Conservation (phyloP, 371 early-diverging fungal species). For the Vavraia culicis region DNA sequence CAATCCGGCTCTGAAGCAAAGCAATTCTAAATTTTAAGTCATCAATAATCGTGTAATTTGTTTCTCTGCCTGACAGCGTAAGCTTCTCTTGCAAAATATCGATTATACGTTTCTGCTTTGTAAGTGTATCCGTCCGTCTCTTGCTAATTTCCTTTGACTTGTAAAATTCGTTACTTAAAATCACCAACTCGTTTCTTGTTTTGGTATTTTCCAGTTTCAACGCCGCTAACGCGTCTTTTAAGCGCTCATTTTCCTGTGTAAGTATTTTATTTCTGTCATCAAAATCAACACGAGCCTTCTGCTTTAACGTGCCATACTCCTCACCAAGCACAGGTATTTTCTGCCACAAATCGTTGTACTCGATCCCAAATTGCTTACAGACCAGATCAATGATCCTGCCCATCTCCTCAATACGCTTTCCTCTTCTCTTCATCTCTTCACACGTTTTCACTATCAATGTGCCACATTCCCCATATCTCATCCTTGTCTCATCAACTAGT, state of each 20-base stretch:
- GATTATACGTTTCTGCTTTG: conserved; percentile 31
- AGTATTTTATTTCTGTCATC: conserved; percentile 10
- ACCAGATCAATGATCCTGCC: neutral
- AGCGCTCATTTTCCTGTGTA: conserved; percentile 19
- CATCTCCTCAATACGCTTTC: neutral
- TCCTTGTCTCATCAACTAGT: no score
- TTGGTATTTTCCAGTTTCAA: conserved; percentile 23
- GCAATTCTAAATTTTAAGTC: conserved; percentile 19
- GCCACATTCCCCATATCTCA: no score
- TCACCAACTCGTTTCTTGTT: conserved; percentile 24
- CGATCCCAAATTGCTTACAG: neutral
- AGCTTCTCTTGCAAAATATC: conserved; percentile 30
- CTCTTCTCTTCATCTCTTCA: neutral
- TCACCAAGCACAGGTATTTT: neutral
- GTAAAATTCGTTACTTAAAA: conserved; percentile 18
- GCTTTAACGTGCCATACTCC: conserved; percentile 1
- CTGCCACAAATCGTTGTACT: neutral
- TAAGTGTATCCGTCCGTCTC: conserved; percentile 21
- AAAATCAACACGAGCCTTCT: conserved; percentile 1
- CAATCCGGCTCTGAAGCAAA: conserved; percentile 11
- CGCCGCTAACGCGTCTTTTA: conserved; percentile 18
- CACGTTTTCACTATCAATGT: no score
- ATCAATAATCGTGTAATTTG: conserved; percentile 17
- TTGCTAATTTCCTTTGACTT: conserved; percentile 14
- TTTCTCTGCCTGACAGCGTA: conserved; percentile 1